phyloP scores from a whole-genome alignment of 2,329 filamentous ascomycete genomes.

The Aspergillus pseudoglaucus region DNA sequence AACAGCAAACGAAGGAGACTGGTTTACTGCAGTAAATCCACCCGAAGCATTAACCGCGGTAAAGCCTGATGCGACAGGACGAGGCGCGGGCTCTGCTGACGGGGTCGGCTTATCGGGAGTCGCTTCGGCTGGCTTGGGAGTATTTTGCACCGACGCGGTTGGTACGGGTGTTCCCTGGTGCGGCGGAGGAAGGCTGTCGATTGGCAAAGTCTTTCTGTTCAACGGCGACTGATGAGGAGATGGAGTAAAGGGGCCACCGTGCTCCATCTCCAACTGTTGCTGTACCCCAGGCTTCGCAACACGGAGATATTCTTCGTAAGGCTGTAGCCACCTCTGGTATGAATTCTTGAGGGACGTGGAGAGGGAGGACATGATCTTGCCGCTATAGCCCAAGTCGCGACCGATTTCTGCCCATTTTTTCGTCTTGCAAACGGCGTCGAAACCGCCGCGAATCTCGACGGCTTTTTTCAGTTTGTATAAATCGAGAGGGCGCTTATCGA shows the following conservation, averaged over 20 bases:
- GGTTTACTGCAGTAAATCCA: conserved; percentile 56
- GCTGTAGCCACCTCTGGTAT: conserved; percentile 92
- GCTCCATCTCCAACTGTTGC: conserved; percentile 86
- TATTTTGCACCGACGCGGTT: conserved; percentile 52
- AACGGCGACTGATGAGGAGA: conserved; percentile 69
- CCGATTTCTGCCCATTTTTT: conserved; percentile 99
- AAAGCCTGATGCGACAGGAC: conserved; percentile 49
- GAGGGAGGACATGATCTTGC: conserved; percentile 98
- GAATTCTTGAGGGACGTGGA: conserved; percentile 98
- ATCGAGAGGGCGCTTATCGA: conserved; percentile 95
- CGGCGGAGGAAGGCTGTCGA: conserved; percentile 41
- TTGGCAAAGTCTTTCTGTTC: conserved; percentile 42
- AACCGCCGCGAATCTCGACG: conserved; percentile 88
- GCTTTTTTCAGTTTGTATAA: conserved; percentile 95
- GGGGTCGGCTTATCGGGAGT: conserved; percentile 29
- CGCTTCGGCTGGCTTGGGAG: conserved; percentile 39
- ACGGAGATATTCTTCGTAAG: conserved; percentile 90
- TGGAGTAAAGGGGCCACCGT: conserved; percentile 81
- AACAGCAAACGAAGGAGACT: conserved; percentile 38
- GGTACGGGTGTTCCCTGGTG: conserved; percentile 62
- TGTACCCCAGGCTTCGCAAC: conserved; percentile 93
- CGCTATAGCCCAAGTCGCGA: conserved; percentile 91
- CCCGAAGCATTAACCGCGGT: conserved; percentile 63
- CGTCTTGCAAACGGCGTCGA: conserved; percentile 90
- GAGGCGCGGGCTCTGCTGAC: conserved; percentile 32